Evolutionary conservation across 1,284 basidiomycete species (phyloP), one percentile per base, ranked within the genome.

Genomic region (Peniophora sp.): DNA sequence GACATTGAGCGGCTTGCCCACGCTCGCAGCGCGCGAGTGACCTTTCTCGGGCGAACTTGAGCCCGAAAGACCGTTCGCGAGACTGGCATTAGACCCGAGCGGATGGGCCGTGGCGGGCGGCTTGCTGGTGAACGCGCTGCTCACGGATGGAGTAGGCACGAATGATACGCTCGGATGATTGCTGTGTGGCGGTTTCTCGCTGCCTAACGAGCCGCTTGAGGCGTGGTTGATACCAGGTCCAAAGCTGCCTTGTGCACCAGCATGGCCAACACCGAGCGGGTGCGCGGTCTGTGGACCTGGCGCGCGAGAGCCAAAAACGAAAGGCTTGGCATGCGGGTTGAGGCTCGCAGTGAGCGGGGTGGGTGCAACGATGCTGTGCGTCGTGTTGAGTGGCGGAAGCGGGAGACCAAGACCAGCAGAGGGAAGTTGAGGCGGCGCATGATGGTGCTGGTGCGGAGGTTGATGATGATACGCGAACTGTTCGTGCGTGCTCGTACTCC

Each of bases 281-380:
- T 32, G 27, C 27, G 27, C 27, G 6, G 27, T 32, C 27, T 32
- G 27, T 12, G 27, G 27, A 8, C 53, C 54, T 17, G 41, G 48
- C 19, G 59, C 56, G 38, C 45, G 49, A 20, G 61, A 19, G 47
- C 85, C 86, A 63, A 90, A 90, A 8, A 89, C 82, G 56, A 91
- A 91, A 0, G 88, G 85, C 60, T 87, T 88, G 10, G 88, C 88
- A 51, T 79, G 72, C 0, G 88, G 88, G 62, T 91, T 91, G 47
- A 91, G 75, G 1, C n/a, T n/a, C 5, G 38, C 19, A 8, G 38
- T 41, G 5, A 41, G 38, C 38, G 38, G 56, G 54, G 62, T 49
- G 52, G 59, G 34, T 58, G 61, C 49, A 12, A 32, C 16, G 38
- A 41, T 41, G 19, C 38, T 5, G 5, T 41, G 5, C 38, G 38